Evolutionary conservation across 129 eudicot species (phyloP), one percentile per base, ranked within the genome.

Genomic region (Artemisia annua): DNA sequence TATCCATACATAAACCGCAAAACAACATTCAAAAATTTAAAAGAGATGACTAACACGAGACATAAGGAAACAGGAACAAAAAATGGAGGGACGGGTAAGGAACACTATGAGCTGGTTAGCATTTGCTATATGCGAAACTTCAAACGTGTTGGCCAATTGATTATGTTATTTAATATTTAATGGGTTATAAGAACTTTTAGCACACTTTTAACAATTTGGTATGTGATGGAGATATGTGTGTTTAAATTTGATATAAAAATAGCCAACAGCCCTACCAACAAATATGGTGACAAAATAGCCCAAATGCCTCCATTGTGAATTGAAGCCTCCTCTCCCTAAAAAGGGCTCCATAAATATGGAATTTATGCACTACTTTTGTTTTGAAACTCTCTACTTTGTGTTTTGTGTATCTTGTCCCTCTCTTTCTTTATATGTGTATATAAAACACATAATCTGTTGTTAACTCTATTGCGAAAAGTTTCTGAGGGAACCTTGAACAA

Each of bases 311-410:
- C 73, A 65, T 75, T 54, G 67, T 76, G 53, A 69, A 69, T 77
- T 77, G 81, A 70, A 69, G 71, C 66, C 76, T 69, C 81, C 65
- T 50, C 63, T 32, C 80, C 75, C 26, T 76, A 76, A 76, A 68
- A 76, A 76, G 80, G 62, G 74, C 66, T 43, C 71, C 75, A 69
- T 76, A 59, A 69, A 59, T 75, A 66, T 46, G 71, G 76, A 70
- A 20, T 67, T 24, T 67, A 67, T 49, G 68, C 80, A 76, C 73
- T 13, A 54, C 80, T 67, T 58, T 48, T n/a, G 63, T 78, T 78
- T 78, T 70, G 81, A 63, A 78, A 70, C 59, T 70, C 81, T 78
- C 76, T 46, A 22, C 76, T 71, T 78, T 70, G 76, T 77, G 81
- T 71, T 70, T 70, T 62, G 76, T 63, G 72, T 77, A 74, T 66